phyloP scores from a whole-genome alignment of 768 basidiomycete genomes.

The Pisolithus sp. region DNA sequence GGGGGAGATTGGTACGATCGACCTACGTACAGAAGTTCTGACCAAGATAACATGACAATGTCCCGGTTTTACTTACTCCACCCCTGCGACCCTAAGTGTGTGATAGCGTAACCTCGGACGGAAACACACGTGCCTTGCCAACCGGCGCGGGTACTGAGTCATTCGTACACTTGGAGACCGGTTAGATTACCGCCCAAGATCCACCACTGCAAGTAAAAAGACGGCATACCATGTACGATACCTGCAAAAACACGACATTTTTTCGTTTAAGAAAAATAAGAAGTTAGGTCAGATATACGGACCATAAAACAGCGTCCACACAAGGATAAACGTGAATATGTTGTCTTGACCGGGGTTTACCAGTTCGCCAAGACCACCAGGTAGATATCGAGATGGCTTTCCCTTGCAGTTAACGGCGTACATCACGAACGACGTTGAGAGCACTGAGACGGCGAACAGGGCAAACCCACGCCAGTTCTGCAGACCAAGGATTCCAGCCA shows the following conservation, averaged over 20 bases:
- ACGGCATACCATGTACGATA: conserved; percentile 41
- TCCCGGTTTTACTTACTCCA: conserved; percentile 1
- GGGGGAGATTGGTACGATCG: not conserved
- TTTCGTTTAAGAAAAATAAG: conserved; percentile 1
- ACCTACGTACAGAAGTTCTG: conserved; percentile 2
- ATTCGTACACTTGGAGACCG: conserved; percentile 35
- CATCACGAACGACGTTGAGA: conserved; percentile 61
- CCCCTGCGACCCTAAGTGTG: conserved; percentile 3
- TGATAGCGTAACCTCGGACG: conserved; percentile 3
- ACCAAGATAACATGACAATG: conserved; percentile 4
- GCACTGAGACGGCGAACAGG: conserved; percentile 62
- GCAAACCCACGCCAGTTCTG: conserved; percentile 80
- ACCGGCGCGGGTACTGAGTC: conserved; percentile 2
- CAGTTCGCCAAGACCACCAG: conserved; percentile 60
- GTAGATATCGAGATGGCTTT: conserved; percentile 53
- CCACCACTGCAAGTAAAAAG: not conserved
- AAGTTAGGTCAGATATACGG: conserved; percentile 23
- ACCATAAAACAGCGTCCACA: conserved; percentile 95
- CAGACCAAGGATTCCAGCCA: conserved; percentile 84
- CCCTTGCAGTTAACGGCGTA: conserved; percentile 67
- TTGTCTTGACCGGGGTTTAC: conserved; percentile 88
- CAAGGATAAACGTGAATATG: conserved; percentile 81
- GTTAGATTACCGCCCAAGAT: conserved; percentile 9
- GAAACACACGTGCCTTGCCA: not conserved
- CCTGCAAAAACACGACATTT: conserved; percentile 20